Conservation (phyloP, 352 stramenopile species). For the Phytophthora nicotianae region DNA sequence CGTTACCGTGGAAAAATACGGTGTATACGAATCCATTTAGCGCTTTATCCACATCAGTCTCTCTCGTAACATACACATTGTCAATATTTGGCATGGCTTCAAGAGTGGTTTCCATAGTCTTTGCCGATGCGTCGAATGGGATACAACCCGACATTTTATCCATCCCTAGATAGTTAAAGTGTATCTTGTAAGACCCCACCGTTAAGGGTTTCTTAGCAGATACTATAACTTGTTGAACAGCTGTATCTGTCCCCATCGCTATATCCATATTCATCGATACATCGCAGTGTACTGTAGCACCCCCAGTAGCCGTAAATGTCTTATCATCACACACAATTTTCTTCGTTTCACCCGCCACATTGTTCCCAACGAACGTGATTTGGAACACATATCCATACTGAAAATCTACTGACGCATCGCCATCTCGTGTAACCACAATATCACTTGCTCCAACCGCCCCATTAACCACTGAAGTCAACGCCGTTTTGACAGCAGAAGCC, state of each 20-base stretch:
- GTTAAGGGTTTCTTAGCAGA: slow-evolving; percentile 51
- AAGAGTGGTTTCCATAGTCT: slow-evolving; percentile 58
- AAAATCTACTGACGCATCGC: slow-evolving; percentile 59
- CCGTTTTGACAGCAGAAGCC: slow-evolving; percentile 36
- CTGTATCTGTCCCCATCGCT: slow-evolving; percentile 67
- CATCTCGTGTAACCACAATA: slow-evolving; percentile 77
- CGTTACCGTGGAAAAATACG: slow-evolving; percentile 83
- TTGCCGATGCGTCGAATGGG: slow-evolving; percentile 60
- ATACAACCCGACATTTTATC: slow-evolving; percentile 54
- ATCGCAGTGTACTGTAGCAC: slow-evolving; percentile 41
- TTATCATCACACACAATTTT: slow-evolving; percentile 29
- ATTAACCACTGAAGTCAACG: slow-evolving; percentile 35
- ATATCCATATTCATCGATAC: slow-evolving; percentile 76
- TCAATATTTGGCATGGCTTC: slow-evolving; percentile 74
- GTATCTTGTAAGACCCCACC: slow-evolving; percentile 61
- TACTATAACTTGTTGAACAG: slow-evolving; percentile 72
- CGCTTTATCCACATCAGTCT: slow-evolving; percentile 33
- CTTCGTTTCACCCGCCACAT: slow-evolving; percentile 65
- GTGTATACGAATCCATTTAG: slow-evolving; percentile 69
- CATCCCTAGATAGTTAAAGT: slow-evolving; percentile 48
- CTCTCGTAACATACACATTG: slow-evolving; percentile 65
- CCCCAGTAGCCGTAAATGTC: slow-evolving; percentile 47
- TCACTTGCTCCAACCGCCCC: slow-evolving; percentile 45
- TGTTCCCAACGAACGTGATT: slow-evolving; percentile 80
- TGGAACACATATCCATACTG: slow-evolving; percentile 72